Conservation (phyloP, 306 rosid species). For the Pachyrhizus erosus region DNA sequence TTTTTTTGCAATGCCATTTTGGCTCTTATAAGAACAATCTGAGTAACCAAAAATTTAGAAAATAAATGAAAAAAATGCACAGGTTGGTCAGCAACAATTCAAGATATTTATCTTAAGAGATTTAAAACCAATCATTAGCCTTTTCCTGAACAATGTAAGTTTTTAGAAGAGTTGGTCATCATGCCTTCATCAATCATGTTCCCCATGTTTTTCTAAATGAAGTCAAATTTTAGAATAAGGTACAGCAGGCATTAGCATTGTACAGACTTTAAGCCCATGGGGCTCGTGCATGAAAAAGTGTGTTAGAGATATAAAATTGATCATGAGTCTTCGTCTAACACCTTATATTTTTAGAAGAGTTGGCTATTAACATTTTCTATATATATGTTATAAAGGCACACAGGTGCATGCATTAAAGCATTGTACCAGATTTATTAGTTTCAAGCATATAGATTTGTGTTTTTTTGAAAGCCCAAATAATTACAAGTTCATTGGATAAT, state of each 20-base stretch:
- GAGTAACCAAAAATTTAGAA: conserved; percentile 2
- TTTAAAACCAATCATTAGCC: neutral
- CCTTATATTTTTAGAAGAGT: neutral
- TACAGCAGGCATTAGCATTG: neutral
- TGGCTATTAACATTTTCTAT: neutral
- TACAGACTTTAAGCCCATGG: neutral
- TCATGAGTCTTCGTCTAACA: neutral
- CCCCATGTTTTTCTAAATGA: neutral
- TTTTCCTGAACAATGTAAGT: neutral
- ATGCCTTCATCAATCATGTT: neutral
- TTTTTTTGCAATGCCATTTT: neutral
- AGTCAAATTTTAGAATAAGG: neutral
- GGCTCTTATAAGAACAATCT: conserved; percentile 19
- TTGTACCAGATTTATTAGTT: neutral
- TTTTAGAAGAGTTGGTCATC: neutral
- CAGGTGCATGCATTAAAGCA: neutral
- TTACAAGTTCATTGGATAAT: conserved; percentile 9
- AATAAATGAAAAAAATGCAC: neutral
- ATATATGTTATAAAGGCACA: conserved; percentile 13
- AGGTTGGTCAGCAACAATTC: conserved; percentile 18
- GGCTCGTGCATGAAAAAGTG: neutral
- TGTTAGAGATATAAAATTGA: neutral
- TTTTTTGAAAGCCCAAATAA: neutral
- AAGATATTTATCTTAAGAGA: neutral
- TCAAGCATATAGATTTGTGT: neutral